Percentiles rank a stretch among this genome's conserved stretches.
phyloP scores from a whole-genome alignment of 2,329 filamentous ascomycete species.

The Penicillium janthinellum region DNA sequence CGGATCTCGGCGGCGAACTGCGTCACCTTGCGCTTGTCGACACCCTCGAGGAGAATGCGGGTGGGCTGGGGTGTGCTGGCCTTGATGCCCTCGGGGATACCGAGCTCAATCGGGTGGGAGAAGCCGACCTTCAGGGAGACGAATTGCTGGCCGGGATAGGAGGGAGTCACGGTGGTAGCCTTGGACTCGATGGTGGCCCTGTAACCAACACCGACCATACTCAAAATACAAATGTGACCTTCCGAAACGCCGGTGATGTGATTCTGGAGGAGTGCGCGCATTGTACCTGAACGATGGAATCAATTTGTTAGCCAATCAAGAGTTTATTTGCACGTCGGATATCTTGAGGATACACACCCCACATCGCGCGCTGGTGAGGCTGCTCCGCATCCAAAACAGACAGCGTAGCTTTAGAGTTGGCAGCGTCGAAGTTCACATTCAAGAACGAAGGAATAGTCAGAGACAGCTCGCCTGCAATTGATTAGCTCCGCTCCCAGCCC shows the following conservation, averaged over 20 bases:
- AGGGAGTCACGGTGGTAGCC: conserved; percentile 64
- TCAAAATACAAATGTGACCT: conserved; percentile 90
- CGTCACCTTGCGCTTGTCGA: conserved; percentile 83
- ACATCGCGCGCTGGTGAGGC: conserved; percentile 88
- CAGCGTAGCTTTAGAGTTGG: conserved; percentile 65
- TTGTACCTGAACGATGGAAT: conserved; percentile 65
- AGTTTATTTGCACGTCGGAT: not conserved
- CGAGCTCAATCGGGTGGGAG: conserved; percentile 91
- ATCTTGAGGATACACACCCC: conserved; percentile 64
- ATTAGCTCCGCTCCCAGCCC: conserved; percentile 9
- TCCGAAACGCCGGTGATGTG: conserved; percentile 93
- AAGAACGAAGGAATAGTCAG: conserved; percentile 80
- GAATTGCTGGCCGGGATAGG: conserved; percentile 82
- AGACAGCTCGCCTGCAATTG: conserved; percentile 66
- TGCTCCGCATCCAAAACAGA: conserved; percentile 68
- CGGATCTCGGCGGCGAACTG: conserved; percentile 88
- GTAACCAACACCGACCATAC: conserved; percentile 94
- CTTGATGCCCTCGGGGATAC: conserved; percentile 77
- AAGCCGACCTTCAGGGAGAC: conserved; percentile 94
- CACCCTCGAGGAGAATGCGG: conserved; percentile 83
- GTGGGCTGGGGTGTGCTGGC: conserved; percentile 90
- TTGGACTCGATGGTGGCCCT: conserved; percentile 80
- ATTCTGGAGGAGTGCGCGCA: conserved; percentile 85
- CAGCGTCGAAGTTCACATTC: conserved; percentile 67
- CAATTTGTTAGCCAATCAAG: conserved; percentile 20